Percentiles rank a stretch among this genome's conserved stretches.
These are phyloP conservation scores for Gynochthodes officinalis DNA, from an alignment of 257 asterid species.

Conservation along the genomic window DNA sequence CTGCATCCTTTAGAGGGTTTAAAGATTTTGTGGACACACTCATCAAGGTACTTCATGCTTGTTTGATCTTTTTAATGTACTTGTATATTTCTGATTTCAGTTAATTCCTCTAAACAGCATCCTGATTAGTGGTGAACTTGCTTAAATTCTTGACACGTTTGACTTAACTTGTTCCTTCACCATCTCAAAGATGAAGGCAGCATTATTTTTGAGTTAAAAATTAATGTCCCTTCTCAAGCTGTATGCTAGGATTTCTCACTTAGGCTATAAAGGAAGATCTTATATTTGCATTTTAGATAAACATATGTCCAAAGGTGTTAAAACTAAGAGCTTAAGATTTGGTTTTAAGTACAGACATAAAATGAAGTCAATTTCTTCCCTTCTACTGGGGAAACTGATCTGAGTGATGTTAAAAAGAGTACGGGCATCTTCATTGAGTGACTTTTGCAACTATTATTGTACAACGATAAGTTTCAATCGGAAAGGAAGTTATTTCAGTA, in stretches of 20 bases:
- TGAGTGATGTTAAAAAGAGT: not conserved
- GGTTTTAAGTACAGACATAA: not conserved
- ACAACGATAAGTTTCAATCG: no score
- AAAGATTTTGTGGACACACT: slow-evolving; percentile 50
- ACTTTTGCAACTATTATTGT: no score
- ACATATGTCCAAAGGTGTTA: not conserved
- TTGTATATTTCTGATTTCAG: not conserved
- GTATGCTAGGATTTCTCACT: not conserved
- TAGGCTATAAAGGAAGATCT: not conserved
- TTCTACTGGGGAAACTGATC: not conserved
- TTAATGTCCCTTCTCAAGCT: not conserved
- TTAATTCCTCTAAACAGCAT: not conserved
- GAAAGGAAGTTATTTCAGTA: no score
- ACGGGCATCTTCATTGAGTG: not conserved
- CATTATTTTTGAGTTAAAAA: not conserved
- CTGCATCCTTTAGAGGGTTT: slow-evolving; percentile 65
- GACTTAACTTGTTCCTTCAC: not conserved
- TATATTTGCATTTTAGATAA: not conserved
- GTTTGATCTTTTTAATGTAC: not conserved
- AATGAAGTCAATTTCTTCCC: not conserved
- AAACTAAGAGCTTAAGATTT: not conserved
- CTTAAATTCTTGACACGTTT: not conserved
- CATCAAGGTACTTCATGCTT: slow-evolving; percentile 40
- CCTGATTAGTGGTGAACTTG: not conserved
- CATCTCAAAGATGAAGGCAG: not conserved